Base-by-base conservation (phyloP, 306 rosid genomes). In the Medicago arabica region DNA sequence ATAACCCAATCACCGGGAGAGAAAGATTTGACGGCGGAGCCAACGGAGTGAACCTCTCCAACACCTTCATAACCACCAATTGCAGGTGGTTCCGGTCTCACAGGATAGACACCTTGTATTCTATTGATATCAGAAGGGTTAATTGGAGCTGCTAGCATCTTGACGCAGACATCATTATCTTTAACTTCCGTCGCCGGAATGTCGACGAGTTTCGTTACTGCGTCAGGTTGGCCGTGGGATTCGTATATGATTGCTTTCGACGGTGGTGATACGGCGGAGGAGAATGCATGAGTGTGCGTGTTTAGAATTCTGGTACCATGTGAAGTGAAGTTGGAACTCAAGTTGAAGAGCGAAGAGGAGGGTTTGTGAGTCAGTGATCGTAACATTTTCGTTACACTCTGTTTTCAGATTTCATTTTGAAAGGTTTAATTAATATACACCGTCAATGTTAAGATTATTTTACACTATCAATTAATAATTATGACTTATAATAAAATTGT, bases 1-100 rank as follows among this genome's bases (percentile, higher is more conserved):
- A 94, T 90, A 76, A 94, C 97, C 93, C 87, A 84, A 40, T 94
- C 98, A 6, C 98, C 97, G 0, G 92, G 93, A 8, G 78, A 87
- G 64, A 92, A 80, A 69, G 5, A 82, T 73, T 15, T n/a, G n/a
- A 94, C 97, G 0, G 85, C 82, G 7, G 92, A 76, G 9, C 98
- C 98, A 3, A 95, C 92, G 0, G 86, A 85, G 38, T 84, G 78
- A 40, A 95, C 93, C 83, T 90, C 93, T 80, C 97, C 98, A 2
- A 95, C 90, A 38, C 98, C 98, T 84, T 95, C 98, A 25, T 92
- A 81, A 5, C 98, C 98, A 66, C 98, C 98, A 51, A 92, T 84
- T 2, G 98, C 97, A 3, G 98, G 98, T 18, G 82, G 89, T 43
- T 88, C 82, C 13, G 96, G 98, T 80, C 93, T 83, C 86, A 95